Base-by-base conservation (phyloP, 306 rosid species). In the Trichosanthes truncata region DNA sequence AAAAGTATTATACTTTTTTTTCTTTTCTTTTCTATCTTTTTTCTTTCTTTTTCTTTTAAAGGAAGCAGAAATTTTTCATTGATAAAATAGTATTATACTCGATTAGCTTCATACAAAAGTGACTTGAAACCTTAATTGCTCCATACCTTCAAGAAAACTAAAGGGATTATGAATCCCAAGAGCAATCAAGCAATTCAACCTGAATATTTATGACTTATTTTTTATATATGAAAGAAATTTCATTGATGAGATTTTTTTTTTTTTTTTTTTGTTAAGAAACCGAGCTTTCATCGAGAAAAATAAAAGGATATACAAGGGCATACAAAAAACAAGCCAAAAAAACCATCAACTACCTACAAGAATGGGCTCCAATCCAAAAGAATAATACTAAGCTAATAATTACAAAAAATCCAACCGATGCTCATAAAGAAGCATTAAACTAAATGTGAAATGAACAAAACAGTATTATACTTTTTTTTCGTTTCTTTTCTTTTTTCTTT, bases 361-460 rank as follows among this genome's bases (percentile, higher is more conserved):
- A 29, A 40, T 7, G 9, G 45, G 45, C 7, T 40, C 1, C 45
- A 40, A 40, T 40, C 45, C 5, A 29, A 29, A 29, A 29, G 33
- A 29, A 29, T 29, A 29, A 40, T 40, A 40, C 7, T 6, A 6
- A 40, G 45, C 45, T 40, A 7, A 40, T 40, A 40, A 40, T 7
- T 40, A 40, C 45, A 40, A 40, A 40, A 40, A 40, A 6, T 1
- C 9, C 45, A 40, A 40, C 9, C 1, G 45, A 40, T 9, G 9
- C 45, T 40, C 45, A 40, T 40, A 7, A 40, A 40, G 45, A 40
- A 40, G 45, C 9, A 40, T 40, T 40, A 40, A 40, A 40, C 99
- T 95, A 84, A 76, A 93, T 31, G 81, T 79, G 41, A 56, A 74
- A 76, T 67, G 40, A 29, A 59, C 57, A 69, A 74, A 74, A 74